Percentiles rank a stretch among this genome's conserved stretches.
Conservation (phyloP, 169 alveolate species). For the Plasmodium chabaudi region DNA sequence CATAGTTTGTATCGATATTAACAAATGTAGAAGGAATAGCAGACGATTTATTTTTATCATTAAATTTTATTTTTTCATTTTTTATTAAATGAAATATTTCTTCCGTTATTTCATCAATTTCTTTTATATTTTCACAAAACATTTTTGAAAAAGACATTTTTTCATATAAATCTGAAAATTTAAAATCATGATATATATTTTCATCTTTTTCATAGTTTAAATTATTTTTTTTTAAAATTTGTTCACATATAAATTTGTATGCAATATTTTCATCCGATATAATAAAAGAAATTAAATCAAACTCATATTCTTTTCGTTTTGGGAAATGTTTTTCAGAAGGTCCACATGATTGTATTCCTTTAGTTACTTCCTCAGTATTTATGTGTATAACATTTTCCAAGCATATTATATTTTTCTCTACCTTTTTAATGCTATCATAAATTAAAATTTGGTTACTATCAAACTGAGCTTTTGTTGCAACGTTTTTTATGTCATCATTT, state of each 20-base stretch:
- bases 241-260: conserved; percentile 28
- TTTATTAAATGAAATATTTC: conserved; percentile 13
- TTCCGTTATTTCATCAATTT: conserved; percentile 1
- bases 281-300: background rate
- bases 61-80: background rate
- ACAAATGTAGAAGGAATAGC: background rate
- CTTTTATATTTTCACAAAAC: conserved; percentile 11
- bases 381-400: conserved; percentile 19
- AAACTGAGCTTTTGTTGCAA: background rate
- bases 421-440: background rate
- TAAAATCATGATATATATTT: background rate
- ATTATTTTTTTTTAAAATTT: conserved; percentile 16
- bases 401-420: background rate
- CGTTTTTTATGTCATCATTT: background rate
- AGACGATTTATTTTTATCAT: background rate
- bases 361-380: background rate
- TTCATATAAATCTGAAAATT: conserved; percentile 12
- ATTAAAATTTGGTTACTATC: conserved; percentile 26
- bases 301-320: conserved; percentile 1
- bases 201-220: conserved; percentile 16
- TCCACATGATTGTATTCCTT: background rate
- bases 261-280: conserved; percentile 36
- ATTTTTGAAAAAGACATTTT: conserved; percentile 38
- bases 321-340: background rate
- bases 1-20: conserved; percentile 8